phyloP scores from a whole-genome alignment of 352 stramenopile species.

The Pythium phragmiticola region DNA sequence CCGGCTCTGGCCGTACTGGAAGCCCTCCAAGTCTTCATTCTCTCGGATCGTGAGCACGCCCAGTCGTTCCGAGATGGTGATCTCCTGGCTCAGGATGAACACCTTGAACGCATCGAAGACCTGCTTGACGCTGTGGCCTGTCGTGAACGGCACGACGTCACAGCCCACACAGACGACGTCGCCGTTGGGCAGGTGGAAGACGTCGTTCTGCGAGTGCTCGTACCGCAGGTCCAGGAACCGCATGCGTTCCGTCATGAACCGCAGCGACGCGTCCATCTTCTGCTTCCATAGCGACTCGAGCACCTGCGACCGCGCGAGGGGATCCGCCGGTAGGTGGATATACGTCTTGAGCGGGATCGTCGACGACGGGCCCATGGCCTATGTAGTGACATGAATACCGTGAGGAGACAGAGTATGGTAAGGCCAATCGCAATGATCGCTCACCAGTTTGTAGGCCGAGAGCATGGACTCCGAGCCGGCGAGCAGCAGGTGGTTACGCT shows the following conservation, averaged over 20 bases:
- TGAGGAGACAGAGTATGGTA: not conserved
- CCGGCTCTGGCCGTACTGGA: slow-evolving; percentile 16
- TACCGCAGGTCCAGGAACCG: slow-evolving; percentile 14
- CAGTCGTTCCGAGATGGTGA: slow-evolving; percentile 24
- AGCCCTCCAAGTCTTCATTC: slow-evolving; percentile 18
- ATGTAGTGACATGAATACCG: not conserved
- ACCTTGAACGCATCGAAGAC: slow-evolving; percentile 23
- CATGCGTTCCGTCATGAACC: slow-evolving; percentile 15
- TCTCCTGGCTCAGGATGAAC: slow-evolving; percentile 22
- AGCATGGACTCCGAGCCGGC: slow-evolving; percentile 18
- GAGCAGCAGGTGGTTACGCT: slow-evolving; percentile 14
- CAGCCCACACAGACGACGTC: slow-evolving; percentile 14
- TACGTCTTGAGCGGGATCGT: slow-evolving; percentile 17
- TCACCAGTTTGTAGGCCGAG: slow-evolving; percentile 19
- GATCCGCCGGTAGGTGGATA: slow-evolving; percentile 17
- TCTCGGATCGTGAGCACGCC: slow-evolving; percentile 28
- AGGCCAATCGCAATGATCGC: not conserved
- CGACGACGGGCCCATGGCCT: slow-evolving; percentile 11
- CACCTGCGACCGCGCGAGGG: not conserved
- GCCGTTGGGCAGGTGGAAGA: slow-evolving; percentile 9
- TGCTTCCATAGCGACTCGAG: slow-evolving; percentile 1
- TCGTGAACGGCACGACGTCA: slow-evolving; percentile 18
- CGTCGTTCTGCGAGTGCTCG: slow-evolving; percentile 9
- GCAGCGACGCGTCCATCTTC: slow-evolving; percentile 19
- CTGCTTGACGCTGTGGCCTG: slow-evolving; percentile 23